Conservation (phyloP, 768 basidiomycete species). For the Suillus luteus region DNA sequence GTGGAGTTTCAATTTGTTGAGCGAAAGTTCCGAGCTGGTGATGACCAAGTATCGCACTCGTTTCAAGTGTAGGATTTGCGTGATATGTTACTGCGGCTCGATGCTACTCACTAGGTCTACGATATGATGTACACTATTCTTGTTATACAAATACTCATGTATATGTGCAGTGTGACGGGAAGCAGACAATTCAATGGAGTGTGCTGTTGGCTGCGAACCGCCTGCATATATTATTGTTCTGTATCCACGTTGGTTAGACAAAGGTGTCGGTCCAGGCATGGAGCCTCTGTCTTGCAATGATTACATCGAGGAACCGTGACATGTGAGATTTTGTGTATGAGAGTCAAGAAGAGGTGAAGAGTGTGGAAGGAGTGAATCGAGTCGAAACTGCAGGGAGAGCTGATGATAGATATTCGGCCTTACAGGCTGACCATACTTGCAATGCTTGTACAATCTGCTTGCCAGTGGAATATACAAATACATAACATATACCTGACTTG, state of each 20-base stretch:
- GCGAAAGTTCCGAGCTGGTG: not conserved
- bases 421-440: not conserved
- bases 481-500: not conserved
- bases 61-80: slow-evolving; percentile 2
- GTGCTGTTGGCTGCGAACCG: not conserved
- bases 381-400: not conserved
- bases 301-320: not conserved
- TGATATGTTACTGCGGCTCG: not conserved
- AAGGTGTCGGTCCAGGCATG: not conserved
- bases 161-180: not conserved
- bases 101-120: slow-evolving; percentile 2
- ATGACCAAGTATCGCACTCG: not conserved
- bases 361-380: not conserved
- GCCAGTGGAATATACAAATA: not conserved
- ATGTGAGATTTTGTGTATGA: not conserved
- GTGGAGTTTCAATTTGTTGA: not conserved
- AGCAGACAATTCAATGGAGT: not conserved
- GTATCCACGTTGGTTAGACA: not conserved
- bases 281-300: not conserved
- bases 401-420: not conserved
- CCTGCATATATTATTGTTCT: not conserved
- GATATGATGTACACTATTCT: slow-evolving; percentile 8
- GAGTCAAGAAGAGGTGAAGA: not conserved
- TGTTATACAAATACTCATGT: not conserved
- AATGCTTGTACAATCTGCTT: not conserved